Evolutionary conservation across 306 rosid genomes (phyloP).

Genomic region (Trichosanthes cucumerina): DNA sequence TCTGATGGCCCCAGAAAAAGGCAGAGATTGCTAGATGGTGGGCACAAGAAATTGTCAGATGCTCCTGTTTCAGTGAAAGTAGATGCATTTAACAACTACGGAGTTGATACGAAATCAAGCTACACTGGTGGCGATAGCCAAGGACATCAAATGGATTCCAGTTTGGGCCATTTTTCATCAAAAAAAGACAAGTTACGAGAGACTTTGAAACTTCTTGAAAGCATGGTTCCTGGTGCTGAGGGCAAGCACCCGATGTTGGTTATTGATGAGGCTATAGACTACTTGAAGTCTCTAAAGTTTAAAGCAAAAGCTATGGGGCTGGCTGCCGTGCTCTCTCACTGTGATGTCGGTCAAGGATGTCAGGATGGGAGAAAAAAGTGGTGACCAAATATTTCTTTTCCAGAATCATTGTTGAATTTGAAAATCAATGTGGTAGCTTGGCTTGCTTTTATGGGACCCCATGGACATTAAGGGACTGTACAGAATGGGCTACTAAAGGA

Average conservation of each 20-base stretch:
- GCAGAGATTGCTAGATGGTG: slow-evolving; percentile 16
- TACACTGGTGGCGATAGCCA: slow-evolving; percentile 29
- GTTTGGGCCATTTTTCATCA: slow-evolving; percentile 28
- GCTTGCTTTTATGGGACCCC: slow-evolving; percentile 19
- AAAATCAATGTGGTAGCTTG: slow-evolving; percentile 30
- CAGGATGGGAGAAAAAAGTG: slow-evolving; percentile 2
- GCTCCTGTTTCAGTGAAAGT: slow-evolving; percentile 7
- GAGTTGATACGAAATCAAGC: slow-evolving; percentile 60
- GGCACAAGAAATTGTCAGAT: slow-evolving; percentile 10
- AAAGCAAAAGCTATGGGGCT: slow-evolving; percentile 51
- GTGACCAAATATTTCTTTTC: slow-evolving; percentile 17
- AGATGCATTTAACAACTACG: background rate
- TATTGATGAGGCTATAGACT: slow-evolving; percentile 64
- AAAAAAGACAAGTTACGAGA: slow-evolving; percentile 57
- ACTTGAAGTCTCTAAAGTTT: slow-evolving; percentile 61
- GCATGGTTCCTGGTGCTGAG: slow-evolving; percentile 62
- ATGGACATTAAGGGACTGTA: slow-evolving; percentile 22
- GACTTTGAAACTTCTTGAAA: slow-evolving; percentile 55
- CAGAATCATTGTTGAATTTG: slow-evolving; percentile 29
- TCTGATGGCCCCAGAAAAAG: slow-evolving; percentile 46
- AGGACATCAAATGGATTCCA: slow-evolving; percentile 23
- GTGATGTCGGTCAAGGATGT: slow-evolving; percentile 30
- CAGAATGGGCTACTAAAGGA: slow-evolving; percentile 41
- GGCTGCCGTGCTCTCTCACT: slow-evolving; percentile 1
- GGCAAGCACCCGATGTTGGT: slow-evolving; percentile 59